phyloP scores from a whole-genome alignment of 225 moss, liverwort and hornwort species.

The Physcomitrium patens region DNA sequence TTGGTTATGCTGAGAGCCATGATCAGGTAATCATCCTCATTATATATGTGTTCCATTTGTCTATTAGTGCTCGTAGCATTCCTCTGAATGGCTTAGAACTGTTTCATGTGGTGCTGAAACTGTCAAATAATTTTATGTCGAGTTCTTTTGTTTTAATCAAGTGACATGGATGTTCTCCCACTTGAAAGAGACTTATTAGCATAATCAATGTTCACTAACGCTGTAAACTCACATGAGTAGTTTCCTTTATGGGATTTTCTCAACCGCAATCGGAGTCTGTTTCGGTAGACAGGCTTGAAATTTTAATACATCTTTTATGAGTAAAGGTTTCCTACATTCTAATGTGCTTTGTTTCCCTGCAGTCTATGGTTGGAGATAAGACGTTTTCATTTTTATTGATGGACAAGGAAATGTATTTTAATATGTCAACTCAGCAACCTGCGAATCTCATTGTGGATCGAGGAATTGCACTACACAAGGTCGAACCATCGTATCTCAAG shows the following conservation, averaged over 20 bases:
- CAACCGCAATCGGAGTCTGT: background rate
- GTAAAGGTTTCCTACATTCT: slow-evolving; percentile 3
- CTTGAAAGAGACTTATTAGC: background rate
- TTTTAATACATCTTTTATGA: background rate
- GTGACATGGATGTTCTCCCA: background rate
- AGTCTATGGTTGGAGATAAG: slow-evolving; percentile 96
- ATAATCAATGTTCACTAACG: background rate
- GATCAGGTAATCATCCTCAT: slow-evolving; percentile 64
- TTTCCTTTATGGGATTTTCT: background rate
- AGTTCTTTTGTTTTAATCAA: background rate
- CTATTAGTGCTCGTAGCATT: background rate
- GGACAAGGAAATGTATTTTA: slow-evolving; percentile 95
- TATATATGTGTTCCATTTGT: background rate
- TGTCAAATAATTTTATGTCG: background rate
- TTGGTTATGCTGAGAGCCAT: slow-evolving; percentile 94
- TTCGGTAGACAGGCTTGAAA: background rate
- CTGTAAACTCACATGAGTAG: background rate
- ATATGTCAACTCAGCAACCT: slow-evolving; percentile 74
- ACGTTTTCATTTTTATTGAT: slow-evolving; percentile 94
- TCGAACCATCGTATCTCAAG: slow-evolving; percentile 21
- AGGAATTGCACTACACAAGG: slow-evolving; percentile 93
- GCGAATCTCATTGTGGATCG: slow-evolving; percentile 81
- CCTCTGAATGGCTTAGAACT: background rate
- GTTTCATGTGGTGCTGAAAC: background rate
- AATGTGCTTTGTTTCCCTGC: slow-evolving; percentile 24